Conservation (phyloP, 805 yeast genomes). For the Saturnispora gosingensis region DNA sequence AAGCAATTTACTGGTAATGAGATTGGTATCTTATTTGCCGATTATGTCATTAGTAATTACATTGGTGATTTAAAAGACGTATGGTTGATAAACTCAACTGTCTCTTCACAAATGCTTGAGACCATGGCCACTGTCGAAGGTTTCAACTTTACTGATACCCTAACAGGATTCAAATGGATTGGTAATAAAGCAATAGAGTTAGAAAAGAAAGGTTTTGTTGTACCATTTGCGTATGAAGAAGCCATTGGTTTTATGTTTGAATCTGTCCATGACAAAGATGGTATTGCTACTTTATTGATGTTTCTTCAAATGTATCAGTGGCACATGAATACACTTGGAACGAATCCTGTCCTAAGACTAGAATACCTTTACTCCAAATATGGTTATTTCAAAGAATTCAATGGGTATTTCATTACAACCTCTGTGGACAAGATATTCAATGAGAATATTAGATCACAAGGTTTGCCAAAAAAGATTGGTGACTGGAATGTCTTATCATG, state of each 20-base stretch:
- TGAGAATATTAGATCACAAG: constrained; percentile 27
- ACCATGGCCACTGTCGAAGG: constrained; percentile 57
- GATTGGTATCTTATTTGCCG: constrained; percentile 77
- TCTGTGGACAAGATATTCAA: constrained; percentile 47
- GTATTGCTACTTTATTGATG: constrained; percentile 68
- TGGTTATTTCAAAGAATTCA: constrained; percentile 78
- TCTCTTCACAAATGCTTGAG: constrained; percentile 73
- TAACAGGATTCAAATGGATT: constrained; percentile 97
- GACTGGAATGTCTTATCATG: constrained; percentile 48
- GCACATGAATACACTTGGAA: constrained; percentile 34
- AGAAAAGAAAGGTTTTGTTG: constrained; percentile 51
- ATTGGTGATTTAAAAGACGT: constrained; percentile 25
- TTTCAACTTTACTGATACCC: constrained; percentile 64
- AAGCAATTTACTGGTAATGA: constrained; percentile 85
- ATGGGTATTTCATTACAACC: constrained; percentile 72
- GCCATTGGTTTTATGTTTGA: constrained; percentile 93
- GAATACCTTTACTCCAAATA: constrained; percentile 50
- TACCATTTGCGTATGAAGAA: constrained; percentile 91
- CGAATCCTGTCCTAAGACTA: constrained; percentile 41
- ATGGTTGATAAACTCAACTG: constrained; percentile 78
- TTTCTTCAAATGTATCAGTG: constrained; percentile 59
- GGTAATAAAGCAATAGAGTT: constrained; percentile 80
- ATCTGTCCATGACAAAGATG: constrained; percentile 85
- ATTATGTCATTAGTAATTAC: constrained; percentile 34
- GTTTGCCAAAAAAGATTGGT: constrained; percentile 45